Evolutionary conservation across 108 stramenopile species (phyloP), one percentile per base, ranked within the genome.

Genomic region (Bacterosira constricta): DNA sequence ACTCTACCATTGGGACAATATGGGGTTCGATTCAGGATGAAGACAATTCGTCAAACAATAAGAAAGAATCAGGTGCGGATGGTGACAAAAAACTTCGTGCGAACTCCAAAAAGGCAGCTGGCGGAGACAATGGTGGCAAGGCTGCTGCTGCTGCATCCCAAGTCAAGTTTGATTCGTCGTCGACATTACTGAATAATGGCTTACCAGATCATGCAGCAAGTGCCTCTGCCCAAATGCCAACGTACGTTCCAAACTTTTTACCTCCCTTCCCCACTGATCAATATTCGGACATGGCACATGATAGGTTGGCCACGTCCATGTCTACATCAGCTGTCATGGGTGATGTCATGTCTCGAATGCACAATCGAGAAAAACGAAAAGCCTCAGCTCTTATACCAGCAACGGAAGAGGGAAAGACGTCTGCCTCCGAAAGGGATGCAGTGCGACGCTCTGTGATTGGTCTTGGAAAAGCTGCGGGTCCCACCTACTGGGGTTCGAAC

Each of bases 201-300:
- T 12, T 7, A 2, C 15, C 12, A 3, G 32, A 56, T 2, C 55
- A 15, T 34, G 36, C 17, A 2, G 27, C 55, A 18, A 34, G 55
- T 21, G n/a, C 35, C 35, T 32, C 55, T 10, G 32, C 35, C 29
- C 55, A 18, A 56, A 74, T 47, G 63, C 75, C 80, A 63, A 37
- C 73, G 20, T 82, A 82, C 32, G 77, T 82, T 38, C 81, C 81
- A 13, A 67, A 79, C 29, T 82, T 82, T 47, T 51, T 79, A 6
- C 81, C 81, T 11, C 77, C 77, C 52, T 82, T 74, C 52, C 77
- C 81, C 38, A 57, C 58, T 27, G 36, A 50, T 38, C 51, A 68
- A 6, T 63, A 52, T 39, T 68, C 68, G 18, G 39, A 63, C 27
- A 45, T 52, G 29, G 39, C 45, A 20, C 41, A 58, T 18, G 57